Evolutionary conservation across 352 stramenopile species (phyloP).

Genomic region (Globisporangium megalacanthum): DNA sequence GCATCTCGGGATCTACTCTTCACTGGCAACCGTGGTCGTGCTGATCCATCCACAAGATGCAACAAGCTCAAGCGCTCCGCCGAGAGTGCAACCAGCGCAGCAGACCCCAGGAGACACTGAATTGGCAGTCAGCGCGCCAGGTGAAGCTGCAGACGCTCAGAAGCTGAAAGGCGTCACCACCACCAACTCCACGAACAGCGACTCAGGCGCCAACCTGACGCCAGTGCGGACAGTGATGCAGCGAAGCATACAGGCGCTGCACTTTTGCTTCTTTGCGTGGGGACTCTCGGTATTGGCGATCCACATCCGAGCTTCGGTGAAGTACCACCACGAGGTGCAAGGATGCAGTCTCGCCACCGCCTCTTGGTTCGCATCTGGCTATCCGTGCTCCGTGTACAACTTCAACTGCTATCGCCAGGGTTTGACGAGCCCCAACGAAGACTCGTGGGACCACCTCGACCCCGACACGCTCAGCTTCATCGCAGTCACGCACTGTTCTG

Average conservation of each 20-base stretch:
- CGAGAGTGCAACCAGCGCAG: too few species aligned
- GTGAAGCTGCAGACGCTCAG: background rate
- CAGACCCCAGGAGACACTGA: too few species aligned
- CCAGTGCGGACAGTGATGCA: too few species aligned
- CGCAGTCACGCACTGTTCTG: slow-evolving; percentile 6
- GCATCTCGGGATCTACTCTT: slow-evolving; percentile 19
- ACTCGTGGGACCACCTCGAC: background rate
- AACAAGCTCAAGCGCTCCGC: background rate
- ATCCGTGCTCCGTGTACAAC: slow-evolving; percentile 20
- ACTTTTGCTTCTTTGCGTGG: slow-evolving; percentile 22
- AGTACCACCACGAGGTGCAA: background rate
- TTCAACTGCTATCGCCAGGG: slow-evolving; percentile 10
- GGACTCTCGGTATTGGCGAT: slow-evolving; percentile 13
- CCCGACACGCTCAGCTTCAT: slow-evolving; percentile 8
- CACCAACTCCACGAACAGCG: too few species aligned
- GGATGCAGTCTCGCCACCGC: background rate
- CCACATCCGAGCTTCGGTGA: slow-evolving; percentile 7
- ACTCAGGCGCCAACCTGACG: too few species aligned
- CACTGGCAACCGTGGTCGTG: slow-evolving; percentile 1
- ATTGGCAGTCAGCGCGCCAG: background rate
- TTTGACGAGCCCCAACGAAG: background rate
- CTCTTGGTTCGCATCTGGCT: slow-evolving; percentile 13
- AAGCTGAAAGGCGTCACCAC: background rate
- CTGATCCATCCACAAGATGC: background rate
- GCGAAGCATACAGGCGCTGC: background rate